A percentile compares a stretch with the other conserved stretches of the same genome.
Evolutionary conservation across 2,329 filamentous ascomycete species (phyloP).

Genomic region (Colletotrichum brevisporum): DNA sequence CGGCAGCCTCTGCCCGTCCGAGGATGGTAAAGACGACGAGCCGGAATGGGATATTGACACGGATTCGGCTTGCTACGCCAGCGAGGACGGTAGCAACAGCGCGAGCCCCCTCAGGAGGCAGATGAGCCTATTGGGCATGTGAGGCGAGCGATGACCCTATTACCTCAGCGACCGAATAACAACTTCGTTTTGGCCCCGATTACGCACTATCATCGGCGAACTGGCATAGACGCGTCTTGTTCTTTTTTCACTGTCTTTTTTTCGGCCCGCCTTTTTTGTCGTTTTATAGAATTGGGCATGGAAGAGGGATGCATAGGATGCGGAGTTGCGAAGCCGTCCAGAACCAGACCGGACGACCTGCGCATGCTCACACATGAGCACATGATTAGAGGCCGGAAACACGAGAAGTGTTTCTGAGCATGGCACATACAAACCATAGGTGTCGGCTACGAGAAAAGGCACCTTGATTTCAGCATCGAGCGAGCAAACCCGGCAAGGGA

Average conservation of each 20-base stretch:
- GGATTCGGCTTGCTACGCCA: conserved; percentile 79
- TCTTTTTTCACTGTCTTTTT: not conserved
- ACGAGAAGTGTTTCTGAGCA: conserved; percentile 1
- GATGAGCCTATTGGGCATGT: conserved; percentile 80
- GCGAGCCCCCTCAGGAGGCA: conserved; percentile 79
- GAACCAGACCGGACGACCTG: conserved; percentile 1
- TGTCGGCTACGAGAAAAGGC: not conserved
- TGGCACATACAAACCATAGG: not conserved
- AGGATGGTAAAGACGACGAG: conserved; percentile 69
- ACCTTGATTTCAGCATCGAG: not conserved
- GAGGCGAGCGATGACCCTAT: conserved; percentile 16
- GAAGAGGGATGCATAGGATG: not conserved
- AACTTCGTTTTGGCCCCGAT: not conserved
- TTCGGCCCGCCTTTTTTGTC: conserved; percentile 1
- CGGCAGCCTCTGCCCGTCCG: conserved; percentile 49
- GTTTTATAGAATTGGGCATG: conserved; percentile 14
- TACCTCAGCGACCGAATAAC: not conserved
- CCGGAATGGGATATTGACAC: conserved; percentile 96
- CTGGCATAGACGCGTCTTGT: not conserved
- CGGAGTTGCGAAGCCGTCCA: not conserved
- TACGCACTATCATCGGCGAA: not conserved
- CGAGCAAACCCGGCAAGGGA: not conserved
- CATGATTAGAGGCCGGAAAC: conserved; percentile 9
- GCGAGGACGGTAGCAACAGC: conserved; percentile 78
- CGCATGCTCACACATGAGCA: not conserved